Percentiles rank a stretch among this genome's conserved stretches.
Conservation (phyloP, 2,329 filamentous ascomycete genomes). For the Xylariaceae sp. region DNA sequence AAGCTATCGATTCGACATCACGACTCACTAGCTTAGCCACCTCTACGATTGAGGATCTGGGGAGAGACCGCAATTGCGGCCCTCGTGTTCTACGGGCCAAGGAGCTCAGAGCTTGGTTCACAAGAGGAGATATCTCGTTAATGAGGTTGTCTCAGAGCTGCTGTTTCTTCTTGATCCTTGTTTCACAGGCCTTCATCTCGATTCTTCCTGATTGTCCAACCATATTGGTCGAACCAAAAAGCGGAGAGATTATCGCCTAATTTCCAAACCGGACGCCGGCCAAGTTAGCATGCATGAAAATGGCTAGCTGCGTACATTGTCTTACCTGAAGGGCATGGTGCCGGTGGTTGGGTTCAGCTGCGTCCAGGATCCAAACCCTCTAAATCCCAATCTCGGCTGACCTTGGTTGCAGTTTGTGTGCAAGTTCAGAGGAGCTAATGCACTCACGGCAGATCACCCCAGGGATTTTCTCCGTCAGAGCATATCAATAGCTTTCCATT, state of each 20-base stretch:
- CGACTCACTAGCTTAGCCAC: no score
- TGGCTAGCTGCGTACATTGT: slow-evolving; percentile 1
- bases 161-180: background rate
- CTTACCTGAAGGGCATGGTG: slow-evolving; percentile 1
- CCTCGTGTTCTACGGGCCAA: background rate
- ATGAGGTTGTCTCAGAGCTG: background rate
- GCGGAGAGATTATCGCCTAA: background rate
- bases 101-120: background rate
- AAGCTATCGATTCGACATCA: background rate
- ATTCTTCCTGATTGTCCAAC: background rate
- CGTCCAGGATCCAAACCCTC: background rate
- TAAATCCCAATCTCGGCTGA: background rate
- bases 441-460: slow-evolving; percentile 17
- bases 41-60: background rate
- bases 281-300: background rate
- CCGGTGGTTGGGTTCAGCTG: slow-evolving; percentile 2
- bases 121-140: background rate
- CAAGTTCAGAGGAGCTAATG: slow-evolving; percentile 9
- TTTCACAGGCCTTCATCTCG: background rate
- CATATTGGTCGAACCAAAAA: background rate
- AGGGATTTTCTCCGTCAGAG: slow-evolving; percentile 12
- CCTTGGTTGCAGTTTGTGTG: background rate
- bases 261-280: background rate
- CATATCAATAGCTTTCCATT: slow-evolving; percentile 15
- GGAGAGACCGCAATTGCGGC: background rate